Evolutionary conservation across 768 basidiomycete genomes (phyloP).

Genomic region (Rickenella mellea): DNA sequence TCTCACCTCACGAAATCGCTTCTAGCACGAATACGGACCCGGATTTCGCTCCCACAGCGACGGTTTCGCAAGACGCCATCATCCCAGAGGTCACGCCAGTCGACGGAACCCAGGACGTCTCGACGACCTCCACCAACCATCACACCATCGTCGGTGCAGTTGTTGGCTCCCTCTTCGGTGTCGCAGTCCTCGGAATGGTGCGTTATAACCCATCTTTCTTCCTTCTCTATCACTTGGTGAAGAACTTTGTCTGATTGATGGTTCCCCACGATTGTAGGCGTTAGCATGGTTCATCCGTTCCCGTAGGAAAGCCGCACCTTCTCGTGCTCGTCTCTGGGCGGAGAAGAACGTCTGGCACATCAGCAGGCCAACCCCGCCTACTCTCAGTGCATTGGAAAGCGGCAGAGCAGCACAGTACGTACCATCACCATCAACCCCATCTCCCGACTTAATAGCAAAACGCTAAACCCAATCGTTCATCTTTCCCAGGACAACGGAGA

Average conservation of each 20-base stretch:
- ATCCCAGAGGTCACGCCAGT: neutral
- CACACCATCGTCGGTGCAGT: neutral
- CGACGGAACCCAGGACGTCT: no score
- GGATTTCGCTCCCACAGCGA: neutral
- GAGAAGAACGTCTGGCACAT: no score
- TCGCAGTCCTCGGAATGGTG: neutral
- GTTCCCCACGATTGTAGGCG: neutral
- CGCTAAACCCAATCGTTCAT: no score
- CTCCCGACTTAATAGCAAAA: no score
- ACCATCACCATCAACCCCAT: no score
- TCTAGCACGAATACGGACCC: neutral
- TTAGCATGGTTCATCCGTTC: neutral
- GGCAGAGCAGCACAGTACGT: no score
- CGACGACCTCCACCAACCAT: no score
- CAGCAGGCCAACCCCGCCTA: no score
- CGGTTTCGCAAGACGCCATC: neutral
- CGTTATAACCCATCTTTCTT: neutral
- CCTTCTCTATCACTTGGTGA: no score
- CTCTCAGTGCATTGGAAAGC: no score
- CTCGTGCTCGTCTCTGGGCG: neutral
- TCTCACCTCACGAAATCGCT: neutral
- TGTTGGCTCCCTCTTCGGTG: neutral
- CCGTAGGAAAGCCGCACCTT: neutral
- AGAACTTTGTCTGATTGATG: neutral
- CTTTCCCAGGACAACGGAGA: no score